Conservation (phyloP, 2,329 filamentous ascomycete genomes). For the Hypoxylon sp. region DNA sequence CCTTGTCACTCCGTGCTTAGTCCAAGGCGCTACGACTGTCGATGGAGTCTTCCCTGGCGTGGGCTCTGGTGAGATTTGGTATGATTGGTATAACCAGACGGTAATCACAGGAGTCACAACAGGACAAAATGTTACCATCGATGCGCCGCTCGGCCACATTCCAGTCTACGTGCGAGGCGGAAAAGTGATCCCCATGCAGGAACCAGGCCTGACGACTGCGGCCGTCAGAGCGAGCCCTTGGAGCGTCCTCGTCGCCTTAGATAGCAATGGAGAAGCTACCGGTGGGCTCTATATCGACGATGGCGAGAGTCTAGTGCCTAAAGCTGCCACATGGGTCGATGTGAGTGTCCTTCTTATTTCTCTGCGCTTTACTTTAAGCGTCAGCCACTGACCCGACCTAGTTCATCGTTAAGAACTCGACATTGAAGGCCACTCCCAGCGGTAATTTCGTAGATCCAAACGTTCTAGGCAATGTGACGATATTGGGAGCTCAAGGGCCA, state of each 20-base stretch:
- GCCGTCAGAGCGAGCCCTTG: constrained; percentile 75
- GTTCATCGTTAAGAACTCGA: constrained; percentile 61
- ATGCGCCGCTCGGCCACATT: constrained; percentile 73
- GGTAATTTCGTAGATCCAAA: constrained; percentile 72
- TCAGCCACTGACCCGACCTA: constrained; percentile 40
- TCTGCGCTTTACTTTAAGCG: background rate
- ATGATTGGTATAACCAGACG: constrained; percentile 83
- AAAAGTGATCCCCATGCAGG: constrained; percentile 75
- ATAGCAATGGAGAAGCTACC: constrained; percentile 66
- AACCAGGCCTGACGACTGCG: constrained; percentile 76
- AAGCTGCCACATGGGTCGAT: constrained; percentile 68
- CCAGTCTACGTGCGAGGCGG: constrained; percentile 80
- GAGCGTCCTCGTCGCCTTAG: constrained; percentile 75
- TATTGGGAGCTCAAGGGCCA: constrained; percentile 68
- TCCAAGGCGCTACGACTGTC: constrained; percentile 72
- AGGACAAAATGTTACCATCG: constrained; percentile 60
- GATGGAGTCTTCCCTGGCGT: constrained; percentile 79
- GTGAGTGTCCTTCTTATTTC: constrained; percentile 51
- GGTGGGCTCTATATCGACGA: constrained; percentile 82
- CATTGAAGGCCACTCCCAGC: constrained; percentile 63
- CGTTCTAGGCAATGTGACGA: constrained; percentile 72
- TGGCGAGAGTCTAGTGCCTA: constrained; percentile 75
- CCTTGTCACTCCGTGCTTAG: constrained; percentile 77
- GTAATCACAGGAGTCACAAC: constrained; percentile 59
- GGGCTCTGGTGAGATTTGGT: constrained; percentile 74